Conservation (phyloP, 139 green algal species). For the Auxenochlorella pyrenoidosa region DNA sequence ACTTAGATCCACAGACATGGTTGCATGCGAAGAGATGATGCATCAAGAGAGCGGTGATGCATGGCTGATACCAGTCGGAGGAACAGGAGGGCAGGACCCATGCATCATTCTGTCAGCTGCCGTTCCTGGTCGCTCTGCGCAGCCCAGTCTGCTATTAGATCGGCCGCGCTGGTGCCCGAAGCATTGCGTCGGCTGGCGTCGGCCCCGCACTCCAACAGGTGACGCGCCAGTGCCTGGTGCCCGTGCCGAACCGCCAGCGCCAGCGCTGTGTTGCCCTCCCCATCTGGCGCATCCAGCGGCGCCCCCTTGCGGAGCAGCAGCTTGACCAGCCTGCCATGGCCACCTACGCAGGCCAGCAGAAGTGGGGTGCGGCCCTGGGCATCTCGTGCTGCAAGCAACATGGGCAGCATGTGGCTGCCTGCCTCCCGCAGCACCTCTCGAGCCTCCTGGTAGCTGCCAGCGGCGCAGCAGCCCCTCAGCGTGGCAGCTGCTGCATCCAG, state of each 20-base stretch:
- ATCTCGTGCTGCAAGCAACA: constrained; percentile 25
- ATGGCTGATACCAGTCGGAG: too few species aligned
- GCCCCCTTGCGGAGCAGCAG: constrained; percentile 45
- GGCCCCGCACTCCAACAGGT: constrained; percentile 10
- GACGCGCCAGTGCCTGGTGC: neutral
- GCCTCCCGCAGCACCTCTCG: constrained; percentile 7
- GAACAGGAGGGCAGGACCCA: too few species aligned
- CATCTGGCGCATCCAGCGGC: constrained; percentile 20
- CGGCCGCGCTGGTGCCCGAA: neutral
- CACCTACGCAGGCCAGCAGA: constrained; percentile 39
- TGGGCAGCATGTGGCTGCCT: neutral
- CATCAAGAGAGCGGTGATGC: too few species aligned
- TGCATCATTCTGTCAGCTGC: too few species aligned
- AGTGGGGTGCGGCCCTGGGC: constrained; percentile 39
- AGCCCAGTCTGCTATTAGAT: neutral
- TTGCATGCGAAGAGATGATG: too few species aligned
- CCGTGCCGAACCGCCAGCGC: constrained; percentile 4
- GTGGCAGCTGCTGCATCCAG: neutral
- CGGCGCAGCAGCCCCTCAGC: neutral
- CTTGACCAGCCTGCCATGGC: constrained; percentile 40
- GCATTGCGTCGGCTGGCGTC: neutral
- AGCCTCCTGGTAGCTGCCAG: constrained; percentile 35
- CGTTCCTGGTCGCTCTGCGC: neutral
- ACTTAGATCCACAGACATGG: too few species aligned
- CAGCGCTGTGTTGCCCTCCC: constrained; percentile 36